Conservation (phyloP, 2,329 filamentous ascomycete genomes). For the Botrytis byssoidea region DNA sequence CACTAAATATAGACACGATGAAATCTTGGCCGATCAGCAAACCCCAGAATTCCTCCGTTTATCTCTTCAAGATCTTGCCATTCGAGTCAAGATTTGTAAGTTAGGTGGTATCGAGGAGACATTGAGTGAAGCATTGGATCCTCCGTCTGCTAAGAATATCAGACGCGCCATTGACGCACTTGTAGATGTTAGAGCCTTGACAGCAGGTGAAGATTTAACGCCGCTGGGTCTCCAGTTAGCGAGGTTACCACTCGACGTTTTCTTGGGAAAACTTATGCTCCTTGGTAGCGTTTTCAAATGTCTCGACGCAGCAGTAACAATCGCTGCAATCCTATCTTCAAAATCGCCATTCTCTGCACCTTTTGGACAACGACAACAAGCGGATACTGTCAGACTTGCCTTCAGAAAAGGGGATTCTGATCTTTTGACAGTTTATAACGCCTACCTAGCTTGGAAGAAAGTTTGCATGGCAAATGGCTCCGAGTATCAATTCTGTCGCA, state of each 20-base stretch:
- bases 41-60: conserved; percentile 94
- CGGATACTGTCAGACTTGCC: conserved; percentile 71
- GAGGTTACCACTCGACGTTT: conserved; percentile 86
- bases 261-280: conserved; percentile 89
- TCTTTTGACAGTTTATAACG: conserved; percentile 88
- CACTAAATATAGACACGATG: conserved; percentile 84
- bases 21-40: conserved; percentile 83
- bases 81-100: conserved; percentile 96
- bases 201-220: conserved; percentile 77
- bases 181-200: conserved; percentile 88
- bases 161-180: conserved; percentile 88
- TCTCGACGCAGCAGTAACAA: conserved; percentile 85
- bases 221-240: conserved; percentile 83
- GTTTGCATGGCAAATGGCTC: conserved; percentile 69
- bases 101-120: conserved; percentile 91
- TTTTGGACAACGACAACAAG: conserved; percentile 78
- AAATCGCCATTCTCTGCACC: conserved; percentile 92
- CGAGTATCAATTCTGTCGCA: conserved; percentile 88
- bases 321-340: conserved; percentile 88
- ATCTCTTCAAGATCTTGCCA: conserved; percentile 90
- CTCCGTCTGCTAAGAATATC: conserved; percentile 89
- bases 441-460: conserved; percentile 84
- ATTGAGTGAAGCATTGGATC: conserved; percentile 81
- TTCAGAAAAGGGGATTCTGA: conserved; percentile 91
- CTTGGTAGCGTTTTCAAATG: conserved; percentile 85